Evolutionary conservation across 176 grass and related monocot genomes (phyloP), one percentile per base, ranked within the genome.

Genomic region (Dactylis glomerata): DNA sequence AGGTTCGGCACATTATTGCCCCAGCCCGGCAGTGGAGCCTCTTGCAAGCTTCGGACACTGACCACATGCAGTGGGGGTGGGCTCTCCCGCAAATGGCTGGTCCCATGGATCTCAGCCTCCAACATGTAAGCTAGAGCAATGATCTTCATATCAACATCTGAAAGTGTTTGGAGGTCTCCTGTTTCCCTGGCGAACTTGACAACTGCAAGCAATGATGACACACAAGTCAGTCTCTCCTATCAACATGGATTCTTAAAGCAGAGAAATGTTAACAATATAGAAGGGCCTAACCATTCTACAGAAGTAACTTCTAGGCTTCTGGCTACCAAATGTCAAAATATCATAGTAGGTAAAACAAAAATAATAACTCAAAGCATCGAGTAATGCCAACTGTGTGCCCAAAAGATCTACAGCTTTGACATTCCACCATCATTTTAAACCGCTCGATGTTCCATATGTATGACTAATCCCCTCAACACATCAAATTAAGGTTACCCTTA

Each of bases 81-180:
- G 9, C 75, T 79, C 80, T 99, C 91, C 17, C 90, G 89, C 76
- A 99, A 61, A 94, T 99, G 91, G 37, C 58, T 79, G 47, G 86
- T 99, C 44, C 96, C 93, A 61, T 96, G 93, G 52, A 89, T 76
- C 83, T 99, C 89, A 28, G 93, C 79, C 82, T 99, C 96, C 59
- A 99, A 78, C 96, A 96, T 99, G 81, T 99, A 99, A 54, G 96
- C 87, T 50, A 99, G 47, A 83, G 96, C 93, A 61, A 99, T 94
- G 11, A 99, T 75, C 84, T 99, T 99, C 78, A 96, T 95, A 47
- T 99, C 96, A 52, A 99, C 96, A 63, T 96, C 96, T 73, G 96
- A 99, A 66, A 99, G 92, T 2, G 93, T 94, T 41, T 96, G 96
- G 20, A 99, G 86, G 68, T 99, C 96, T 44, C 96, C 96, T 12